Conservation (phyloP, 208 protist genomes). For the Strigomonas culicis region DNA sequence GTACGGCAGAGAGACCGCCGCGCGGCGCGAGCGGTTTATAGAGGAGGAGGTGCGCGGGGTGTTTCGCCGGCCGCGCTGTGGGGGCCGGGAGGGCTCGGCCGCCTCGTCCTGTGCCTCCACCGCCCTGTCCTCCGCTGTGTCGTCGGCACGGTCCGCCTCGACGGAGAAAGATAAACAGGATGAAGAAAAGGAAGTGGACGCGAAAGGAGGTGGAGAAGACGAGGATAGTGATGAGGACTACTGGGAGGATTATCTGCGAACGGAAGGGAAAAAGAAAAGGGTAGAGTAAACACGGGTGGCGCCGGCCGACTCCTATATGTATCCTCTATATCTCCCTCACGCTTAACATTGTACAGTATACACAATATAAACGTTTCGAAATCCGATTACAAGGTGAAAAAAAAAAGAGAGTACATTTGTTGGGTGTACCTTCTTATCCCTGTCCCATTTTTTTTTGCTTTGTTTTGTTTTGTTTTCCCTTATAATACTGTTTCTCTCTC, state of each 20-base stretch:
- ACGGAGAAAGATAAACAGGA: neutral
- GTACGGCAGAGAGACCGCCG: constrained; percentile 25
- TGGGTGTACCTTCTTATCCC: neutral
- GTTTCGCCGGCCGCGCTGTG: no score
- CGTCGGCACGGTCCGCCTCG: no score
- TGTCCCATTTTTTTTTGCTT: constrained; percentile 8
- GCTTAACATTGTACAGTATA: no score
- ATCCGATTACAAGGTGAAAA: neutral
- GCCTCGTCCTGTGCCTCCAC: neutral
- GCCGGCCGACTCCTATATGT: no score
- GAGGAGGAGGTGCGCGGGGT: no score
- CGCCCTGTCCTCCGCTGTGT: no score
- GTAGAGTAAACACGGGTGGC: no score
- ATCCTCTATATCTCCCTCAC: no score
- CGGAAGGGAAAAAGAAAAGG: no score
- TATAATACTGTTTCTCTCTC: neutral
- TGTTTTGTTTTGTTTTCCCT: neutral
- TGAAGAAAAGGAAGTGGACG: neutral
- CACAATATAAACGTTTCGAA: neutral
- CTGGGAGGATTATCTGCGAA: no score
- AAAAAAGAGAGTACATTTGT: neutral
- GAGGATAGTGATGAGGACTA: constrained; percentile 4
- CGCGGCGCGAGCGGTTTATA: constrained; percentile 21
- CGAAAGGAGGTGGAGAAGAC: neutral
- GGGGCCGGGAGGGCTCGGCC: neutral